These are phyloP conservation scores for Wickerhamomyces alni DNA, from an alignment of 805 yeast species.

Conservation along the genomic window DNA sequence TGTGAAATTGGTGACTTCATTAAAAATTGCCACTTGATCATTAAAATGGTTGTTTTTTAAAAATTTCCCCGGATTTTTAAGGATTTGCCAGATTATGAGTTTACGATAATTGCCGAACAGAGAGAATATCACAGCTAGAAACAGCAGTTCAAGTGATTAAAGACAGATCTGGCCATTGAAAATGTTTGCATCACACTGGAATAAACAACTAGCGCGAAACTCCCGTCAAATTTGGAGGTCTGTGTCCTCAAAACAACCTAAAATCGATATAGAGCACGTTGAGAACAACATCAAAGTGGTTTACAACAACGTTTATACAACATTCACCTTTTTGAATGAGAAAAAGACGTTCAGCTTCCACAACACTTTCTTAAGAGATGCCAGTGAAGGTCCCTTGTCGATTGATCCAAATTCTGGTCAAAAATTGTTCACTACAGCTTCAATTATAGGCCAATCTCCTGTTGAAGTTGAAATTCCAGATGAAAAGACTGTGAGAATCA, in stretches of 20 bases:
- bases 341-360: slow-evolving; percentile 22
- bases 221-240: neutral
- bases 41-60: too few relatives aligned
- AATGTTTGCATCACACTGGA: neutral
- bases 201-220: neutral
- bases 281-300: slow-evolving; percentile 2
- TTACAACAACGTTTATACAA: slow-evolving; percentile 3
- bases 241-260: neutral
- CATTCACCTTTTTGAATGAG: slow-evolving; percentile 5
- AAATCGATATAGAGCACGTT: slow-evolving; percentile 1
- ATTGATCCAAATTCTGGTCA: slow-evolving; percentile 54
- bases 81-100: too few relatives aligned
- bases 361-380: slow-evolving; percentile 59
- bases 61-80: too few relatives aligned
- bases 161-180: too few relatives aligned
- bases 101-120: too few relatives aligned
- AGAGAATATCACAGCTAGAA: too few relatives aligned
- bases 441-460: slow-evolving; percentile 31
- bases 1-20: neutral
- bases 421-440: slow-evolving; percentile 58
- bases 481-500: slow-evolving; percentile 32
- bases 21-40: too few relatives aligned
- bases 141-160: too few relatives aligned
- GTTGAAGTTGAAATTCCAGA: slow-evolving; percentile 27
- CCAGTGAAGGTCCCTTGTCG: slow-evolving; percentile 43